Percentiles rank a stretch among this genome's conserved stretches.
These are phyloP conservation scores for Aspergillus costaricaensis DNA, from an alignment of 2,329 filamentous ascomycete genomes.

Conservation along the genomic window DNA sequence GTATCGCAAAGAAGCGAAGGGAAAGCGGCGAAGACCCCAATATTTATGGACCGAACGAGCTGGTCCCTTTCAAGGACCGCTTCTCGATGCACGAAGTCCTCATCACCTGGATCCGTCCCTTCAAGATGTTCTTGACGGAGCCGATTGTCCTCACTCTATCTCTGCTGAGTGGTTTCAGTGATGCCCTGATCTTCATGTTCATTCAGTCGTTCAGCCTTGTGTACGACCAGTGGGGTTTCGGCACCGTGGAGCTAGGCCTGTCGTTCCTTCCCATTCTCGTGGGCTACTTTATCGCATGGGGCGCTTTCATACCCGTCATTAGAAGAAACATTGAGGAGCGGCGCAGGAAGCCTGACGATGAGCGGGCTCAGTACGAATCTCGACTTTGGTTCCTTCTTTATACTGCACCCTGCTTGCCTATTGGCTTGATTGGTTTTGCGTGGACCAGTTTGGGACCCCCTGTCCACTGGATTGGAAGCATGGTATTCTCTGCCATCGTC, in stretches of 20 bases:
- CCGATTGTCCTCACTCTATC: constrained; percentile 65
- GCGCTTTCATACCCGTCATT: constrained; percentile 60
- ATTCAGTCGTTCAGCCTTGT: constrained; percentile 64
- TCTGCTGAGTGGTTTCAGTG: constrained; percentile 63
- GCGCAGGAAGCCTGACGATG: constrained; percentile 50
- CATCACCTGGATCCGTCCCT: constrained; percentile 61
- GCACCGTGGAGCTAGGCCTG: constrained; percentile 50
- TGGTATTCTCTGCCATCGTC: constrained; percentile 62
- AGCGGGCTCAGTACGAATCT: constrained; percentile 65
- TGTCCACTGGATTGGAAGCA: constrained; percentile 63
- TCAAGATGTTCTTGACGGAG: constrained; percentile 65
- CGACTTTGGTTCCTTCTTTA: constrained; percentile 63
- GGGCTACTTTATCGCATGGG: constrained; percentile 62
- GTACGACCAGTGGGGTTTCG: constrained; percentile 62
- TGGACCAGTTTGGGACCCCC: constrained; percentile 60
- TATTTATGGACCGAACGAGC: constrained; percentile 72
- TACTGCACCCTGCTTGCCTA: constrained; percentile 59
- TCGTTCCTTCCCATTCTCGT: constrained; percentile 59
- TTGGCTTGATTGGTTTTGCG: constrained; percentile 65
- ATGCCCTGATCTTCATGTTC: constrained; percentile 68
- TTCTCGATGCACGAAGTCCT: constrained; percentile 62
- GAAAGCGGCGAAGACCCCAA: constrained; percentile 60
- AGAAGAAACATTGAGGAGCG: constrained; percentile 50
- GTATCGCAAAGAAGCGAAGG: constrained; percentile 73
- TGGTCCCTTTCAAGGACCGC: constrained; percentile 60